phyloP scores from a whole-genome alignment of 2,329 filamentous ascomycete genomes.

The Fusarium euwallaceae region DNA sequence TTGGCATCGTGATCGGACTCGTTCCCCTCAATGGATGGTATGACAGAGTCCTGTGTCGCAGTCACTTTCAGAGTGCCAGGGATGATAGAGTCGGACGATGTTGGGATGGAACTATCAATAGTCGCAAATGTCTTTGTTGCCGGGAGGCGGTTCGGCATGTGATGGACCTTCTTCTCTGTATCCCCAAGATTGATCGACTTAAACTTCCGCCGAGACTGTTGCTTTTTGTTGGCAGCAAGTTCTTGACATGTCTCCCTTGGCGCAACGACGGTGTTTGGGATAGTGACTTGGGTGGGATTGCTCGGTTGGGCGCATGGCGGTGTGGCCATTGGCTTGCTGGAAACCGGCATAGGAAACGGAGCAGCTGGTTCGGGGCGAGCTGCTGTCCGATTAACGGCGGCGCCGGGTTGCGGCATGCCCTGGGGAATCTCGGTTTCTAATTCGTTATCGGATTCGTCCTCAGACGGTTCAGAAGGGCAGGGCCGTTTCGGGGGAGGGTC shows the following conservation, averaged over 20 bases:
- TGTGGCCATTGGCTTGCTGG: constrained; percentile 39
- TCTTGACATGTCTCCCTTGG: constrained; percentile 4
- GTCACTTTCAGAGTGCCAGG: constrained; percentile 44
- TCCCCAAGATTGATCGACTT: constrained; percentile 35
- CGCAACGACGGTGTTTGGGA: constrained; percentile 33
- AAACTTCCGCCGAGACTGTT: constrained; percentile 42
- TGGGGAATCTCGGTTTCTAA: constrained; percentile 54
- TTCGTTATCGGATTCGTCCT: constrained; percentile 51
- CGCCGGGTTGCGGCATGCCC: constrained; percentile 35
- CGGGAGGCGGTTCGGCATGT: constrained; percentile 37
- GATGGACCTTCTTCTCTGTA: constrained; percentile 30
- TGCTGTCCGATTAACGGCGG: constrained; percentile 45
- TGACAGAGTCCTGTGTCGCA: constrained; percentile 35
- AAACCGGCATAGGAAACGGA: constrained; percentile 30
- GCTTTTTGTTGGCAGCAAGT: constrained; percentile 8
- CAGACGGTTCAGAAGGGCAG: constrained; percentile 26
- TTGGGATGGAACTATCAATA: constrained; percentile 43
- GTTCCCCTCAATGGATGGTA: constrained; percentile 40
- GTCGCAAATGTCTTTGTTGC: constrained; percentile 42
- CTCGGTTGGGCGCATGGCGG: constrained; percentile 52
- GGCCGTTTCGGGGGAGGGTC: constrained; percentile 14
- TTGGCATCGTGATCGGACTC: constrained; percentile 6
- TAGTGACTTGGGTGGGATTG: constrained; percentile 35
- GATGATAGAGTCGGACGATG: constrained; percentile 49
- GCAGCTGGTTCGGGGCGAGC: constrained; percentile 31